Evolutionary conservation across 1,139 yeast species (phyloP), one percentile per base, ranked within the genome.

Genomic region (Pichia sp.): DNA sequence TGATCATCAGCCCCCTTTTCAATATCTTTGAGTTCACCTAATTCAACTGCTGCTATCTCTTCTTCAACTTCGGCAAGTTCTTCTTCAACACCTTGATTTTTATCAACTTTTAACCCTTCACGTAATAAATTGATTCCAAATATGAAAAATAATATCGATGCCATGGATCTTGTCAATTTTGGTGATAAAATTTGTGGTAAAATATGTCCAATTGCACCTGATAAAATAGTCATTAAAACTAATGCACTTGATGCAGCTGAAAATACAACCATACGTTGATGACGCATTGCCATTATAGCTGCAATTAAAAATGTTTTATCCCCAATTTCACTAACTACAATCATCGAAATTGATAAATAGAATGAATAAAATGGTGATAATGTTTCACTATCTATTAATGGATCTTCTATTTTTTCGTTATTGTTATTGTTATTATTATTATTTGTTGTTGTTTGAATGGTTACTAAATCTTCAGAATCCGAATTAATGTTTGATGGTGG

Each of bases 241-340:
- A 93, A 76, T 3, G 99, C 90, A n/a, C 85, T 67, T 59, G 89
- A 87, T 2, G 96, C 95, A 5, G 97, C 83, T 13, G 90, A 75
- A 65, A 93, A 91, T 19, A 93, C 99, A 46, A 89, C 76, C 61
- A 80, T 63, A 64, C 96, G 76, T 27, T 91, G 80, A 70, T 90
- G 85, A 66, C 88, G 86, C 99, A 95, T 93, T 38, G 99, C 96
- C 97, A 93, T 90, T 60, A 93, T 77, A 3, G 98, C 98, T 31
- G 99, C 97, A 61, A 95, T 90, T 60, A 93, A 77, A 66, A 93
- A 93, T 0, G 99, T 93, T 72, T 93, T 95, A 70, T 93, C 99
- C 53, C 99, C 99, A 56, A 95, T 84, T 69, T 93, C 99, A 30
- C 96, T 87, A 31, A 90, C 87, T 44, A 88, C 73, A 65, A 93